These are phyloP conservation scores for Tolypocladium album DNA, from an alignment of 2,329 filamentous ascomycete genomes.

Conservation along the genomic window DNA sequence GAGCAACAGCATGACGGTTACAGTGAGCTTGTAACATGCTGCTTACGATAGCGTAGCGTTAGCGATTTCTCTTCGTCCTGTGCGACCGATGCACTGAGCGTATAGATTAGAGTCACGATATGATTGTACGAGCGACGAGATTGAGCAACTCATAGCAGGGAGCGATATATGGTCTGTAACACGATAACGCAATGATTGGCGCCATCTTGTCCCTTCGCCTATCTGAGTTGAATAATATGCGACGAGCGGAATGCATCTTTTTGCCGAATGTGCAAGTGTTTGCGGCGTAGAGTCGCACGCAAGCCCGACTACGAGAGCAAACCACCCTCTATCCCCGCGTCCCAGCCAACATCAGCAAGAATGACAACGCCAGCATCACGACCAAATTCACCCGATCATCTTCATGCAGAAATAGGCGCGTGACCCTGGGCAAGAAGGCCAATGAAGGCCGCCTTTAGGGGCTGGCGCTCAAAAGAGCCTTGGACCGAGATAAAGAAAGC, in stretches of 20 bases:
- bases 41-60: neutral
- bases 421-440: neutral
- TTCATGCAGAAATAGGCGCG: neutral
- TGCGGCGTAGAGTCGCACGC: neutral
- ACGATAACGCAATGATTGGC: neutral
- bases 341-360: neutral
- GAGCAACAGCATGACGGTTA: slow-evolving; percentile 86
- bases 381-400: neutral
- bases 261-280: neutral
- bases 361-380: neutral
- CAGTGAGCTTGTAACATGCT: slow-evolving; percentile 51
- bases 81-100: neutral
- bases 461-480: neutral
- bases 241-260: too few relatives aligned
- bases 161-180: neutral
- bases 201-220: too few relatives aligned
- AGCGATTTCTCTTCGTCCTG: neutral
- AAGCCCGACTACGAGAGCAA: neutral
- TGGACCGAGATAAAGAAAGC: neutral
- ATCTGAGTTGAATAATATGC: too few relatives aligned
- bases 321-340: neutral
- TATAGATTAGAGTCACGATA: neutral
- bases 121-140: neutral
- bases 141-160: neutral
- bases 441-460: neutral